Percentiles rank a stretch among this genome's conserved stretches.
Evolutionary conservation across 2,329 filamentous ascomycete species (phyloP).

Genomic region (Xylaria sp.): DNA sequence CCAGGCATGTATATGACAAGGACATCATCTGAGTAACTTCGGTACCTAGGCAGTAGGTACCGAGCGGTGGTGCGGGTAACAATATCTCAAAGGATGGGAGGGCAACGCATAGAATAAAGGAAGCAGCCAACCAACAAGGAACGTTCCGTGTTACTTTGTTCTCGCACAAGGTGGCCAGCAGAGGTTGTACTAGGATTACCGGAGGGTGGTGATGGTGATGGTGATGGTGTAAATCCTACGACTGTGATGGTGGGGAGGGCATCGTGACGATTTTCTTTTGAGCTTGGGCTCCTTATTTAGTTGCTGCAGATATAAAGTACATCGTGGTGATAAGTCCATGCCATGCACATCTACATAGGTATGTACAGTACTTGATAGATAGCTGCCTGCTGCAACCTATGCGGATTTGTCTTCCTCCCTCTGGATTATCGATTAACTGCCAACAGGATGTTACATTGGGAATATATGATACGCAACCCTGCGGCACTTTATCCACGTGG

Average conservation of each 20-base stretch:
- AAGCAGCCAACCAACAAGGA: slow-evolving; percentile 26
- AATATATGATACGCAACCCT: slow-evolving; percentile 8
- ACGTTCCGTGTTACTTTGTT: slow-evolving; percentile 1
- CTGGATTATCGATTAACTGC: too few relatives aligned
- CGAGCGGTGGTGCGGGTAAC: not conserved
- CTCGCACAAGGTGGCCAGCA: not conserved
- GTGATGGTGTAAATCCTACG: not conserved
- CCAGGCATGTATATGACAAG: too few relatives aligned
- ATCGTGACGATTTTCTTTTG: not conserved
- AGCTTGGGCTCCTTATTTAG: not conserved
- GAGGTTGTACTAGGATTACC: not conserved
- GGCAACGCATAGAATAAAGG: slow-evolving; percentile 21
- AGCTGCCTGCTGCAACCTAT: too few relatives aligned
- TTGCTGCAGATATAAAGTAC: not conserved
- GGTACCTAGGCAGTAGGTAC: not conserved
- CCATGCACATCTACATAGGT: not conserved
- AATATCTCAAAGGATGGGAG: not conserved
- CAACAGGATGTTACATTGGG: not conserved
- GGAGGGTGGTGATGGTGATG: not conserved
- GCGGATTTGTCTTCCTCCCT: too few relatives aligned
- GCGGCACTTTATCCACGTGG: slow-evolving; percentile 17
- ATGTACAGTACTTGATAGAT: not conserved
- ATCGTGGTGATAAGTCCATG: not conserved
- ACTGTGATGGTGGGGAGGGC: not conserved
- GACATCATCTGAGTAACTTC: not conserved